A percentile compares a stretch with the other conserved stretches of the same genome.
Conservation (phyloP, 768 basidiomycete genomes). For the Mycena kentingensis region DNA sequence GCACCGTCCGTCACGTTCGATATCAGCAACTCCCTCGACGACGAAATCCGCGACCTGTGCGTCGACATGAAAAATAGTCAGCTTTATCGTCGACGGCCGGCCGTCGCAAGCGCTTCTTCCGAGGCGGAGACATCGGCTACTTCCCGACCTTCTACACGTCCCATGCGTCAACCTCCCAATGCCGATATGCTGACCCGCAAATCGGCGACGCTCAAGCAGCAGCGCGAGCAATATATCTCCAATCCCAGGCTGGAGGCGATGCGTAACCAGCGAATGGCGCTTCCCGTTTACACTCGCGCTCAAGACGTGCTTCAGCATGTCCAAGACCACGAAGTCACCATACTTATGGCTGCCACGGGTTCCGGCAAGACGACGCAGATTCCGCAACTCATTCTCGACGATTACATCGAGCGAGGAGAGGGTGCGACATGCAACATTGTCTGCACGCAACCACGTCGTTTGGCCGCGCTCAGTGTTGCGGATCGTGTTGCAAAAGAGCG, state of each 20-base stretch:
- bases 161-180: conserved; percentile 26
- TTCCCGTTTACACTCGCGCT: conserved; percentile 77
- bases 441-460: conserved; percentile 89
- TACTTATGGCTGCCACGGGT: conserved; percentile 88
- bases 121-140: conserved; percentile 6
- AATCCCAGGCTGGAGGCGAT: conserved; percentile 66
- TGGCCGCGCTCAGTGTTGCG: conserved; percentile 91
- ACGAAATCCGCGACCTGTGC: conserved; percentile 71
- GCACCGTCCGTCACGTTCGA: conserved; percentile 70
- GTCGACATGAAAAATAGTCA: conserved; percentile 62
- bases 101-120: conserved; percentile 23
- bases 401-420: conserved; percentile 73
- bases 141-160: conserved; percentile 5
- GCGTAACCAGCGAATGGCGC: conserved; percentile 61
- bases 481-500: conserved; percentile 90
- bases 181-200: conserved; percentile 44
- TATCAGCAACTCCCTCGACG: conserved; percentile 63
- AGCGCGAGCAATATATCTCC: conserved; percentile 58
- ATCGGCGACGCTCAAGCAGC: conserved; percentile 56
- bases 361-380: conserved; percentile 96
- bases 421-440: conserved; percentile 87
- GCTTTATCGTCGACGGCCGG: conserved; percentile 68
- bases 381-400: conserved; percentile 88
- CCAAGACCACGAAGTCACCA: conserved; percentile 76
- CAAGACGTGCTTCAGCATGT: conserved; percentile 70